Evolutionary conservation across 2,329 filamentous ascomycete genomes (phyloP).

Genomic region (Beauveria caledonica): DNA sequence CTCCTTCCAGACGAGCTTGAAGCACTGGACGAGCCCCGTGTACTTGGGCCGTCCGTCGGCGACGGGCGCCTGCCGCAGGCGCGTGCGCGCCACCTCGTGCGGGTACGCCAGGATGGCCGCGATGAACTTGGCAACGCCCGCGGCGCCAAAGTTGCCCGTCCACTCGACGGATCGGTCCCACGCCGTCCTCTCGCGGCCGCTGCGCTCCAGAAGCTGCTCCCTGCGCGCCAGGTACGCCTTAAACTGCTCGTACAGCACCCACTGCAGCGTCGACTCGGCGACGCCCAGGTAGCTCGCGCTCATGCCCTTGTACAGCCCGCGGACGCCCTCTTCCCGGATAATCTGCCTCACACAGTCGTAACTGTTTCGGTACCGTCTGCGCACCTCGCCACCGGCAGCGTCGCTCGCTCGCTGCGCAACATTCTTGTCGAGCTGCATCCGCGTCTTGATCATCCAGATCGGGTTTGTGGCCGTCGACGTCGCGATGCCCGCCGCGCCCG

Average conservation of each 20-base stretch:
- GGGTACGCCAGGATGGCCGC: conserved; percentile 83
- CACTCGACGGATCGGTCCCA: conserved; percentile 72
- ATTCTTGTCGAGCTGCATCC: conserved; percentile 85
- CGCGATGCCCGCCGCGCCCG: conserved; percentile 68
- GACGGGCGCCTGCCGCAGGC: conserved; percentile 76
- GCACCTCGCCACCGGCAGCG: conserved; percentile 23
- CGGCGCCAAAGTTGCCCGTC: conserved; percentile 70
- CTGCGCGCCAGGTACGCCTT: conserved; percentile 64
- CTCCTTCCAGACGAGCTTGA: conserved; percentile 78
- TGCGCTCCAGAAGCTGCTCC: conserved; percentile 48
- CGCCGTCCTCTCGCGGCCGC: conserved; percentile 53
- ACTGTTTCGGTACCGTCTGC: conserved; percentile 75
- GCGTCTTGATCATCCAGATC: conserved; percentile 94
- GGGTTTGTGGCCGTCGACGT: conserved; percentile 91
- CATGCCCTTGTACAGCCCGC: conserved; percentile 81
- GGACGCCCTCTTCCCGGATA: conserved; percentile 68
- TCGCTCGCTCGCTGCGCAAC: conserved; percentile 38
- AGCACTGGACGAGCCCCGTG: conserved; percentile 80
- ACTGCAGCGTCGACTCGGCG: conserved; percentile 83
- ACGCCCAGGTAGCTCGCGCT: conserved; percentile 88
- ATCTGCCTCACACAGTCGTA: conserved; percentile 82
- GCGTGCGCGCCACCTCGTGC: conserved; percentile 81
- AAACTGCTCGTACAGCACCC: conserved; percentile 90
- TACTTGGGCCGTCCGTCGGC: conserved; percentile 70
- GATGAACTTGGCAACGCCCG: conserved; percentile 77